phyloP scores from a whole-genome alignment of 2,329 filamentous ascomycete species.

The Talaromyces sp. region DNA sequence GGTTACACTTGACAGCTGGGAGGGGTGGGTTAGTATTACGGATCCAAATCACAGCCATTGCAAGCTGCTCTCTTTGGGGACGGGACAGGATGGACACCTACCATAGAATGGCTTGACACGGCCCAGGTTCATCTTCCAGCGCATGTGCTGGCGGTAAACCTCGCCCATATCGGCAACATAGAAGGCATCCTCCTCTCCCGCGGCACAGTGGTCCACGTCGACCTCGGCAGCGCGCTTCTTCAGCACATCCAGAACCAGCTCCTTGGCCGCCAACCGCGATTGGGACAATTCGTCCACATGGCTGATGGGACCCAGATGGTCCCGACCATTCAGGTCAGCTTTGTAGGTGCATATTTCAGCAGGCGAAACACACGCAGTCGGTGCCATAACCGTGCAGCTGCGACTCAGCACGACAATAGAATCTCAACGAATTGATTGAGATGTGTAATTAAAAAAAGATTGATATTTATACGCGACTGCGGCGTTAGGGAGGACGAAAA shows the following conservation, averaged over 20 bases:
- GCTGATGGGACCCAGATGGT: conserved; percentile 36
- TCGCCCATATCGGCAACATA: conserved; percentile 98
- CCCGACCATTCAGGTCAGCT: conserved; percentile 34
- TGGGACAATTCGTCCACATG: conserved; percentile 49
- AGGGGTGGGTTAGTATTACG: conserved; percentile 7
- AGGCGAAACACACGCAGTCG: conserved; percentile 62
- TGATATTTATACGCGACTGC: conserved; percentile 34
- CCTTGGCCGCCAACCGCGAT: conserved; percentile 63
- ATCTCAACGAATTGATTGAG: conserved; percentile 24
- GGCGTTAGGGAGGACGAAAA: conserved; percentile 92
- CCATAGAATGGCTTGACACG: conserved; percentile 96
- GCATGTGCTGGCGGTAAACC: conserved; percentile 96
- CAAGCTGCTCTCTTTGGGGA: background rate
- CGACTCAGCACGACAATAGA: conserved; percentile 31
- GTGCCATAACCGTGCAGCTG: conserved; percentile 68
- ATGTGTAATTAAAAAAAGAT: conserved; percentile 18
- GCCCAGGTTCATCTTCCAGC: conserved; percentile 93
- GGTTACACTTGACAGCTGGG: conserved; percentile 96
- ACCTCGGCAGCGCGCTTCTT: conserved; percentile 81
- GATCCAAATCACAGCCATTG: background rate
- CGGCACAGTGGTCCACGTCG: conserved; percentile 83
- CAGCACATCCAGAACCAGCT: conserved; percentile 83
- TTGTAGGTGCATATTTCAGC: conserved; percentile 47
- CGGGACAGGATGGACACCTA: conserved; percentile 48
- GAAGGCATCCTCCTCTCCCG: conserved; percentile 96